phyloP scores from a whole-genome alignment of 2,329 filamentous ascomycete genomes.

The Knufia petricola region DNA sequence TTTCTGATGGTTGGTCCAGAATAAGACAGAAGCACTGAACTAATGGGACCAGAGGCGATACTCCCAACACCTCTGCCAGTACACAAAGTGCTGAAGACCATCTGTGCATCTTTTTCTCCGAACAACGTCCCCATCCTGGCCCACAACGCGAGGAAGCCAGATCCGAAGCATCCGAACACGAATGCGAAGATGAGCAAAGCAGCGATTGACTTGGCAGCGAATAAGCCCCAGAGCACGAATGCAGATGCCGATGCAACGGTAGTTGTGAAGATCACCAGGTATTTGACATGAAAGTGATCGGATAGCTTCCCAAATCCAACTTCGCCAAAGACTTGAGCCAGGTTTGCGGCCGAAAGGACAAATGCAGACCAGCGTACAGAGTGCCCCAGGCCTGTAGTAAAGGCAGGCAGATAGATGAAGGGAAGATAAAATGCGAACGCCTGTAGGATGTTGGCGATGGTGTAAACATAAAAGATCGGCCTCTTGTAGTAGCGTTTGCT shows the following conservation, averaged over 20 bases:
- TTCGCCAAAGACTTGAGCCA: constrained; percentile 29
- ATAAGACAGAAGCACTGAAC: constrained; percentile 28
- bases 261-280: constrained; percentile 35
- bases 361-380: constrained; percentile 10
- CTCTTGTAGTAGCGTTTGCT: constrained; percentile 7
- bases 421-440: constrained; percentile 30
- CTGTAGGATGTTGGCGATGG: constrained; percentile 30
- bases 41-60: constrained; percentile 43
- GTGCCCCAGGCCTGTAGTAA: constrained; percentile 17
- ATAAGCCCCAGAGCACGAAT: constrained; percentile 42
- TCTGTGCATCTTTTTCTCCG: constrained; percentile 33
- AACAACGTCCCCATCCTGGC: constrained; percentile 38
- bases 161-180: constrained; percentile 36
- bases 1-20: neutral
- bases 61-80: constrained; percentile 44
- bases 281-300: constrained; percentile 35
- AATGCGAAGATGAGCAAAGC: constrained; percentile 34
- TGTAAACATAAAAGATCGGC: constrained; percentile 26
- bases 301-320: constrained; percentile 29
- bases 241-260: constrained; percentile 32
- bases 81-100: constrained; percentile 41
- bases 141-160: constrained; percentile 35
- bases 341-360: constrained; percentile 27
- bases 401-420: constrained; percentile 28
- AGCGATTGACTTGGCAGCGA: constrained; percentile 27